These are phyloP conservation scores for Phyllostachys edulis DNA, from an alignment of 176 grass and related monocot genomes.

Conservation along the genomic window DNA sequence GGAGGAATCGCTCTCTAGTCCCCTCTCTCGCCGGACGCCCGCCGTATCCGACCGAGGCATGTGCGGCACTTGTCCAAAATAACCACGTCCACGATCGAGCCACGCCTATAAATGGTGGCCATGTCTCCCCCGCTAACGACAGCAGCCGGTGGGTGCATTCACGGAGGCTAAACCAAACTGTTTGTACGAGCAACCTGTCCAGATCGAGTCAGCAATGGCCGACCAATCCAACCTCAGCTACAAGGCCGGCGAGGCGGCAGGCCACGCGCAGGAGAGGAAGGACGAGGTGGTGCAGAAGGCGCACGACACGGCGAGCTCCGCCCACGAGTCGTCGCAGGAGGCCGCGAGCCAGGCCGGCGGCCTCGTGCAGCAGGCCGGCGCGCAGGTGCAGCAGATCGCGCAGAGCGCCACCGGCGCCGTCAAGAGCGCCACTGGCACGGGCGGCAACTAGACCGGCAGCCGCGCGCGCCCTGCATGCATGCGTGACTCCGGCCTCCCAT, in stretches of 20 bases:
- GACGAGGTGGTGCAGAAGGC: conserved; percentile 29
- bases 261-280: conserved; percentile 42
- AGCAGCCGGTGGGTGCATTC: not conserved
- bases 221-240: conserved; percentile 35
- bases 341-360: conserved; percentile 17
- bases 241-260: conserved; percentile 34
- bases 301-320: not conserved
- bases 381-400: conserved; percentile 34
- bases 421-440: conserved; percentile 22
- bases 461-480: not conserved
- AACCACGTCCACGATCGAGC: not conserved
- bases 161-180: not conserved
- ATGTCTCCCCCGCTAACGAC: too few relatives aligned
- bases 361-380: conserved; percentile 18
- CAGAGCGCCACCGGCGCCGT: conserved; percentile 10
- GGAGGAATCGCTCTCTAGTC: not conserved
- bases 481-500: not conserved
- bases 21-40: too few relatives aligned
- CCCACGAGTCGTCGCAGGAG: conserved; percentile 1
- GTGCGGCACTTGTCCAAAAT: not conserved
- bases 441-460: conserved; percentile 3
- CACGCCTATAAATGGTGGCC: conserved; percentile 7
- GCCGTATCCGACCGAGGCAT: too few relatives aligned
- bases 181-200: not conserved
- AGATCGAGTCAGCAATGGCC: conserved; percentile 23